Evolutionary conservation across 176 grass and related monocot genomes (phyloP), one percentile per base, ranked within the genome.

Genomic region (Guadua angustifolia): DNA sequence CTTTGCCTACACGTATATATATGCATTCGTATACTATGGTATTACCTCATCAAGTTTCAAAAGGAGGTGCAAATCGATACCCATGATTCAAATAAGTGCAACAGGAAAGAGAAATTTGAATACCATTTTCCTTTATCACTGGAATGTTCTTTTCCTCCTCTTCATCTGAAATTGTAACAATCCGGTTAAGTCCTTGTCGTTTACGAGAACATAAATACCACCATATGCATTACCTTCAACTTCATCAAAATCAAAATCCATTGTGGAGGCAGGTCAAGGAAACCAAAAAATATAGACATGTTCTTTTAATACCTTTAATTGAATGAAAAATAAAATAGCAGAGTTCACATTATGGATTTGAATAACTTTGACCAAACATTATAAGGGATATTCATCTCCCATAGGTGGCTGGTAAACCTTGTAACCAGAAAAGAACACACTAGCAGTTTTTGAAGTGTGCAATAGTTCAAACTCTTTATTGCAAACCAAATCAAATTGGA

Each of bases 391-490:
- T 94, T 79, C 81, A 47, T 89, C 90, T 75, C 71, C 84, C 7
- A 75, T 88, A 7, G 18, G 29, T 38, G 57, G 80, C 58, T 85
- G 64, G 17, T 77, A 57, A 74, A 89, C 90, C 72, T 91, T 97
- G 74, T 97, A 97, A 17, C 95, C 95, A 80, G 84, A 61, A 66
- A 97, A 97, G 76, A 86, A 84, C 14, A 97, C 88, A 19, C 84
- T 97, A 5, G 86, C 21, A 14, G 86, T 82, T 75, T 97, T 97
- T 25, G 95, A 94, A 43, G 74, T 89, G 89, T 97, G 90, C 1
- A 90, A 97, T 18, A 97, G 74, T 87, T 97, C 92, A 80, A 97
- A 97, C 7, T 90, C 92, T 73, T 93, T 91, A n/a, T 97, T 90
- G 33, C 94, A 93, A 17, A 97, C 92, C 50, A 97, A 66, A 79